phyloP scores from a whole-genome alignment of 345 rosid species.

The Populus tremula region DNA sequence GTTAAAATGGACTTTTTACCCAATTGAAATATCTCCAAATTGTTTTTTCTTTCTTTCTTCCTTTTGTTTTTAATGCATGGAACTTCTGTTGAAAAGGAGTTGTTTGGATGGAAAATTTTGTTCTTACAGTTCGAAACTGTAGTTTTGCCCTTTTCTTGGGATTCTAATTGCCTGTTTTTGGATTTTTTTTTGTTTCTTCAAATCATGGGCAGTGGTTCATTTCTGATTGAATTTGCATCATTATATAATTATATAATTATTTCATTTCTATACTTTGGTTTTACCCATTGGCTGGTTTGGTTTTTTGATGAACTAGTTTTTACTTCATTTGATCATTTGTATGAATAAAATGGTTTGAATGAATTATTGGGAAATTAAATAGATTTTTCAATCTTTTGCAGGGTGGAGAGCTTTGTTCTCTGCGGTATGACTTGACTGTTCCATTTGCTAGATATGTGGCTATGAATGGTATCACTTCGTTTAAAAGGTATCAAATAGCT shows the following conservation, averaged over 20 bases:
- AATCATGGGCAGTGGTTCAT: no score
- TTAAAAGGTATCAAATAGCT: conserved; percentile 84
- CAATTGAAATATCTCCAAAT: not conserved
- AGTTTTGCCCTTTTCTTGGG: no score
- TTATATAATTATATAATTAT: not conserved
- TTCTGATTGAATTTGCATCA: not conserved
- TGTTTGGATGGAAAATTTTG: no score
- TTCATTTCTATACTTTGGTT: not conserved
- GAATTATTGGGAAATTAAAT: not conserved
- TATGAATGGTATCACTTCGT: conserved; percentile 76
- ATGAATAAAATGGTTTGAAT: not conserved
- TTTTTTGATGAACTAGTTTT: not conserved
- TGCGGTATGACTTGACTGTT: conserved; percentile 88
- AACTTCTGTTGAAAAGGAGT: no score
- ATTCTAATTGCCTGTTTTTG: no score
- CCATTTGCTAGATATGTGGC: conserved; percentile 95
- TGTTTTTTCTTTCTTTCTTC: not conserved
- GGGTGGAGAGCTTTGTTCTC: conserved; percentile 97
- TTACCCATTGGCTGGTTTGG: not conserved
- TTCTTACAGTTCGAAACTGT: no score
- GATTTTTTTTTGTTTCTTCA: no score
- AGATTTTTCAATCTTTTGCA: conserved; percentile 21
- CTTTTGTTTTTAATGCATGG: no score
- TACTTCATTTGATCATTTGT: not conserved
- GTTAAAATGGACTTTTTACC: not conserved